Evolutionary conservation across 164 flowering plant genomes (phyloP).

Genomic region (Liriodendron chinense): DNA sequence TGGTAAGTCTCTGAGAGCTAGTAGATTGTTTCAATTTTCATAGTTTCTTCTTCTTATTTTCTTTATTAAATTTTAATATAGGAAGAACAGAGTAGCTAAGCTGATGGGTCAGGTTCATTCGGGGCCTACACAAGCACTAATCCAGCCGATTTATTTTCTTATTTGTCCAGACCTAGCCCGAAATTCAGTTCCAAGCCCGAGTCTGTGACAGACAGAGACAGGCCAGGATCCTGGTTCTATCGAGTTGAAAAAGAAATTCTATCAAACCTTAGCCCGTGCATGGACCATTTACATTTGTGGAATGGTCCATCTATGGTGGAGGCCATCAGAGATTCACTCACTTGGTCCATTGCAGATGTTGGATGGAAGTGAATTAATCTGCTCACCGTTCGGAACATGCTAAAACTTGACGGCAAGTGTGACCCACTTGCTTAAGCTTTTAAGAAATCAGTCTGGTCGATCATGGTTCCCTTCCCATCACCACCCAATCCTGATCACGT

Average conservation of each 20-base stretch:
- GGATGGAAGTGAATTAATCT: too few relatives aligned
- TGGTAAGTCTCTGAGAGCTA: not conserved
- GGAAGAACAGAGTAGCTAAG: not conserved
- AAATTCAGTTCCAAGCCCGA: not conserved
- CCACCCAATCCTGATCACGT: not conserved
- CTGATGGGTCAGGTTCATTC: too few relatives aligned
- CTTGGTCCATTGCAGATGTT: too few relatives aligned
- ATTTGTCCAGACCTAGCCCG: not conserved
- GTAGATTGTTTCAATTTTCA: not conserved
- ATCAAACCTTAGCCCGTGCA: too few relatives aligned
- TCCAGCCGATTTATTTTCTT: not conserved
- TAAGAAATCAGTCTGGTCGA: not conserved
- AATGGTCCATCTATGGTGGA: too few relatives aligned
- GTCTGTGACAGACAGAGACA: not conserved
- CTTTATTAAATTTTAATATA: not conserved
- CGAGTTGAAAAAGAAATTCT: too few relatives aligned
- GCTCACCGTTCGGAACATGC: too few relatives aligned
- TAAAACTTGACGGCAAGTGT: not conserved
- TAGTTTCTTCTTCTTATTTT: not conserved
- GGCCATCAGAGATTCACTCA: too few relatives aligned
- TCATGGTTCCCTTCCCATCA: not conserved
- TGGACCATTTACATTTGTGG: too few relatives aligned
- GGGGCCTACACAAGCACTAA: not conserved
- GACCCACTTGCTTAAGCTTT: not conserved
- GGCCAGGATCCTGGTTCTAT: not conserved